phyloP scores from a whole-genome alignment of 371 early-diverging fungal species.

The Mortierella sp. region DNA sequence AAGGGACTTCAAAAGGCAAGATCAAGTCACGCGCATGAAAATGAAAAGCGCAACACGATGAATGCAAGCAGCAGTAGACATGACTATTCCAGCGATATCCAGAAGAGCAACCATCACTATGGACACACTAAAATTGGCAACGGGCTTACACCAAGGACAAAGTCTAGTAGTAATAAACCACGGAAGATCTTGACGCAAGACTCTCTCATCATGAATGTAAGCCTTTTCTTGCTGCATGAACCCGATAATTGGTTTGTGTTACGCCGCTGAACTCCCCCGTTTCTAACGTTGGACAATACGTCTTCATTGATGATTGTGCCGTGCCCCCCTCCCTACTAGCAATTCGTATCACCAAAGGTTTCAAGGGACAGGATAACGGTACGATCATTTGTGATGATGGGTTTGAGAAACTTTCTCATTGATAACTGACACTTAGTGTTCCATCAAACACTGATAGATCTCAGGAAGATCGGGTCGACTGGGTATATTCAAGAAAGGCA shows the following conservation, averaged over 20 bases:
- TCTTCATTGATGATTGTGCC: too few relatives aligned
- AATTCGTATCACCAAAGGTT: conserved; percentile 33
- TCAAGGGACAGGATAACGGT: conserved; percentile 43
- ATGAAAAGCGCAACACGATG: too few relatives aligned
- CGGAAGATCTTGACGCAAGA: conserved; percentile 43
- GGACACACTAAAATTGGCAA: not conserved
- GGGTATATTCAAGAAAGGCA: conserved; percentile 48
- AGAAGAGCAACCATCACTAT: not conserved
- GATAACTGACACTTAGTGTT: too few relatives aligned
- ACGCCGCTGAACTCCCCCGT: too few relatives aligned
- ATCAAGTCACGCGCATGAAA: too few relatives aligned
- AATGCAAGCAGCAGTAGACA: too few relatives aligned
- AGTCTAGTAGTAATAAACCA: conserved; percentile 40
- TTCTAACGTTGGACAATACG: too few relatives aligned
- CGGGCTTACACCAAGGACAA: not conserved
- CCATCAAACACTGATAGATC: conserved; percentile 10
- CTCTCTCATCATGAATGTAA: conserved; percentile 47
- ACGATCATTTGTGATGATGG: too few relatives aligned
- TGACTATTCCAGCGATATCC: too few relatives aligned
- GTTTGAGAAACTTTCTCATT: too few relatives aligned
- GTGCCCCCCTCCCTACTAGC: conserved; percentile 22
- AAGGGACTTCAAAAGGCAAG: too few relatives aligned
- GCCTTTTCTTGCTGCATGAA: not conserved
- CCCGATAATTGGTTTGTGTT: not conserved
- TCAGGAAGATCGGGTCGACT: conserved; percentile 9